Evolutionary conservation across 148 eudicot genomes (phyloP).

Genomic region (Spergularia marina): DNA sequence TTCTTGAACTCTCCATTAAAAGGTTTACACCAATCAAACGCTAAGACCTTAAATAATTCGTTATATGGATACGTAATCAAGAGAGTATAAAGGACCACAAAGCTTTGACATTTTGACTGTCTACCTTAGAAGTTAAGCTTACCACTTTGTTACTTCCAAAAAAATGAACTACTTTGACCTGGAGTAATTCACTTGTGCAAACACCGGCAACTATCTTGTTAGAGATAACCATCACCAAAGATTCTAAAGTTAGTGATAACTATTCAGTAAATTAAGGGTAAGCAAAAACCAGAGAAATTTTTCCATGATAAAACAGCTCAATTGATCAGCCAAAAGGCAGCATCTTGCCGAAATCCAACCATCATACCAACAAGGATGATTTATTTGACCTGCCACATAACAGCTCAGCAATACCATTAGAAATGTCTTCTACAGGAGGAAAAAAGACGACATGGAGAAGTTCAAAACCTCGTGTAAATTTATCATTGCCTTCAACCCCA

Average conservation of each 20-base stretch:
- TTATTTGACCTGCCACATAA: slow-evolving; percentile 32
- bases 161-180: neutral
- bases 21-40: no score
- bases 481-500: neutral
- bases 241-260: neutral
- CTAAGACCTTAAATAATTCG: no score
- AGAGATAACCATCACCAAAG: neutral
- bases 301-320: neutral
- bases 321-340: slow-evolving; percentile 31
- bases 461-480: slow-evolving; percentile 1
- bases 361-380: slow-evolving; percentile 18
- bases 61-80: no score
- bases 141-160: neutral
- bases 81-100: neutral
- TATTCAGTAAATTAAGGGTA: no score
- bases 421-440: neutral
- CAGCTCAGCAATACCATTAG: slow-evolving; percentile 30
- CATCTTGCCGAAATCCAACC: slow-evolving; percentile 28
- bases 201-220: neutral
- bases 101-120: neutral
- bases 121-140: neutral
- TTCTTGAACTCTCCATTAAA: no score
- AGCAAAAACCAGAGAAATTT: neutral
- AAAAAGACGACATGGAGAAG: neutral
- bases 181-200: neutral